Base-by-base conservation (phyloP, 192 early-diverging fungal species). In the Rhizophagus clarus region DNA sequence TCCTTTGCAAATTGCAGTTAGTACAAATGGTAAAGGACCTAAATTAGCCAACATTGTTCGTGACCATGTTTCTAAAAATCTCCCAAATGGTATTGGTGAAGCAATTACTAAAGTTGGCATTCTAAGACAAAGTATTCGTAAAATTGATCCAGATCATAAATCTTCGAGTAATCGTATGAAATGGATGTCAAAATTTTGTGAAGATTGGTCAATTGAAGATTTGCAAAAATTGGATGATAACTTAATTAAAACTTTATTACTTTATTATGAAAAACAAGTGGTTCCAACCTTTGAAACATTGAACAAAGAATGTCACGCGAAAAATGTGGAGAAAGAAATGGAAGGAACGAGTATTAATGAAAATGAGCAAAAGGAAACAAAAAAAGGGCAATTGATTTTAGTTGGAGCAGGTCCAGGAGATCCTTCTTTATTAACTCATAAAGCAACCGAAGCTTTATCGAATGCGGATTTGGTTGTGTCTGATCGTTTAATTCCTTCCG, bases 391-490 rank as follows among this genome's bases (percentile, higher is more conserved):
- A 64, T 80, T 95, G 34, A 82, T 88, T 11, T 86, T 98, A 31
- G 93, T 97, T 4, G 94, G 94, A 2, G 95, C 93, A 8, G 97
- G 96, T 7, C 93, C 95, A 8, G 96, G 95, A 71, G 91, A 94
- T 72, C 94, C 94, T 1, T 91, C 92, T 32, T 87, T 96, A 17
- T 83, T 98, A 68, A 97, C 96, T 2, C 82, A 90, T 61, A 90
- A 89, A 40, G 95, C 97, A 9, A 86, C 85, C 4, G 56, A 83
- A 20, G 85, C 87, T 31, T 78, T 98, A 29, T 81, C 83, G 24
- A 83, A 83, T n/a, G 95, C 95, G 4, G 95, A 97, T 76, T 83
- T 95, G n/a, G 91, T 97, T 15, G 88, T 98, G 1, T 89, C 93
- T 26, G 97, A 98, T 85, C 89, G 91, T 70, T 84, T 95, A 62